Base-by-base conservation (phyloP, 768 basidiomycete genomes). In the Leccinum pellstonianum region DNA sequence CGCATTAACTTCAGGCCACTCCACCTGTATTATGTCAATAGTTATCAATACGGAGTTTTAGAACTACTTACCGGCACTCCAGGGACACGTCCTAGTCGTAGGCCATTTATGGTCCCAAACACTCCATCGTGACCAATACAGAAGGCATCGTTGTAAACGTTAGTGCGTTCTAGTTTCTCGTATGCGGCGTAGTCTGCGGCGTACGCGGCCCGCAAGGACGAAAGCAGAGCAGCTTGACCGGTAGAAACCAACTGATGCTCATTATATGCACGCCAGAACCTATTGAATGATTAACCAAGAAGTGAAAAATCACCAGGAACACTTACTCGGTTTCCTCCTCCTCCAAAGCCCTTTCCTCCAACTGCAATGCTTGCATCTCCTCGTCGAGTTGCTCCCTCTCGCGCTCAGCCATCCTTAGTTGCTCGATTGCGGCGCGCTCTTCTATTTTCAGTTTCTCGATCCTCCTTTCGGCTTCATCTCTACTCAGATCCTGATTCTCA, bases 1-100 rank as follows among this genome's bases (percentile, higher is more conserved):
- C 11, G 97, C 97, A 69, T 98, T 98, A 72, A 98, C 95, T 75
- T 99, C 97, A 3, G 93, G 85, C 95, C 95, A 99, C 70, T 98
- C 97, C 31, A 98, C 95, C 86, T 93, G 62, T 9, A 60, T 38
- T n/a, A 47, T 14, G 31, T 63, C 64, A 57, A 53, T 59, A 59
- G 56, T 41, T 25, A 51, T 23, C 15, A 58, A 11, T 29, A 41
- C 60, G 58, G 23, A n/a, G 27, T 37, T 49, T 7, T 49, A 54
- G 17, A 52, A 25, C 14, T 51, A 77, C 86, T 46, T 70, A 92
- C 91, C n/a, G 86, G 87, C 50, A 90, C 86, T 29, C 87, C 86
- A 48, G 91, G 86, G 10, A 95, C 86, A 62, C 95, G 85, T 4
- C 97, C 97, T 21, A 98, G 76, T 38, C 97, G 84, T 14, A 99